Percentiles rank a stretch among this genome's conserved stretches.
These are phyloP conservation scores for Globisporangium spiculum DNA, from an alignment of 352 stramenopile species.

Conservation along the genomic window DNA sequence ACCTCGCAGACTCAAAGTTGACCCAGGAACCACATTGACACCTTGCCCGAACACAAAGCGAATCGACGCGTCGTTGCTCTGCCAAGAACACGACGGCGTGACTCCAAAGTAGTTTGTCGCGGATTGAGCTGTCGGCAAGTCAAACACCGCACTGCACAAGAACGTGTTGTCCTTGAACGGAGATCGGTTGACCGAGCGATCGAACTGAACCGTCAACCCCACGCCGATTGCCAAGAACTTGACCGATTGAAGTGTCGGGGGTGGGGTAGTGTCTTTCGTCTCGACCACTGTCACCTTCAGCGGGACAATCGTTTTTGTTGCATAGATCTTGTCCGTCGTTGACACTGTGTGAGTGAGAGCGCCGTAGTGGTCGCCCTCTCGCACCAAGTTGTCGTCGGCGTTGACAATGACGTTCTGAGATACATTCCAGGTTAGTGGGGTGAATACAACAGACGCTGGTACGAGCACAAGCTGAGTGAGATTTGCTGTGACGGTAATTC, in stretches of 20 bases:
- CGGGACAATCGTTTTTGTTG: conserved; percentile 18
- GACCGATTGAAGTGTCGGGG: conserved; percentile 45
- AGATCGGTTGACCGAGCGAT: conserved; percentile 40
- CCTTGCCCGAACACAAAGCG: conserved; percentile 44
- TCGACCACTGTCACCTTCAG: conserved; percentile 56
- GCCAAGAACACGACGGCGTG: conserved; percentile 42
- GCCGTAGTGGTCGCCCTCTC: conserved; percentile 40
- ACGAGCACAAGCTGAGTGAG: conserved; percentile 37
- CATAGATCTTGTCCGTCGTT: conserved; percentile 33
- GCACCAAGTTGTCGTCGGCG: conserved; percentile 46
- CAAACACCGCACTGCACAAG: conserved; percentile 50
- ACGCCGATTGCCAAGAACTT: conserved; percentile 55
- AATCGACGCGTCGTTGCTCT: conserved; percentile 37
- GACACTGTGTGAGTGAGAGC: conserved; percentile 28
- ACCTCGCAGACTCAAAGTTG: conserved; percentile 32
- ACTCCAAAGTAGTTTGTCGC: conserved; percentile 39
- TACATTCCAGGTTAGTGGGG: conserved; percentile 44
- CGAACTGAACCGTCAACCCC: conserved; percentile 43
- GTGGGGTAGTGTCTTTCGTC: conserved; percentile 54
- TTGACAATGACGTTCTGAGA: conserved; percentile 35
- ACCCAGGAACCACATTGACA: conserved; percentile 39
- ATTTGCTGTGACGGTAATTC: conserved; percentile 28
- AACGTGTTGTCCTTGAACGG: conserved; percentile 33
- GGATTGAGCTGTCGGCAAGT: conserved; percentile 28
- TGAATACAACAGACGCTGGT: conserved; percentile 38